These are phyloP conservation scores for Biscogniauxia marginata DNA, from an alignment of 2,329 filamentous ascomycete species.

Conservation along the genomic window DNA sequence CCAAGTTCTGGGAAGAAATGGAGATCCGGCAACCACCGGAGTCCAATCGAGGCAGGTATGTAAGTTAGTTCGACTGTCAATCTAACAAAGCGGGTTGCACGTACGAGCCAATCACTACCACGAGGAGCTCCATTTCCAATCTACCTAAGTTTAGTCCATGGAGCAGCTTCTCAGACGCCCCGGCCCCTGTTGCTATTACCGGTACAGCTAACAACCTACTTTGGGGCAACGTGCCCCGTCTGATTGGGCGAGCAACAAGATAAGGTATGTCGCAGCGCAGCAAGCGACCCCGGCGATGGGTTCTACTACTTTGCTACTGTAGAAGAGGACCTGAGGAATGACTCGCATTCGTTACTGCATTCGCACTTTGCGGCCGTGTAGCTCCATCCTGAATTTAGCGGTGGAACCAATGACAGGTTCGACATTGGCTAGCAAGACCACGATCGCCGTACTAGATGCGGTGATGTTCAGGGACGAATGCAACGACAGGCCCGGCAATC, in stretches of 20 bases:
- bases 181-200: no score
- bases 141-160: conserved; percentile 8
- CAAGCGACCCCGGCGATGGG: neutral
- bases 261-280: conserved; percentile 13
- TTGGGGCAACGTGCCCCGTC: conserved; percentile 20
- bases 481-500: neutral
- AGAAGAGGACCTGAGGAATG: neutral
- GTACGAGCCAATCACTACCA: conserved; percentile 13
- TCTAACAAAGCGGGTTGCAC: conserved; percentile 7
- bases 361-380: neutral
- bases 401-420: neutral
- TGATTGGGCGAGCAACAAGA: conserved; percentile 26
- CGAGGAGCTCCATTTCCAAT: conserved; percentile 10
- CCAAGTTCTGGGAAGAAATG: neutral
- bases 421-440: neutral
- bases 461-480: neutral
- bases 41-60: conserved; percentile 20
- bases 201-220: conserved; percentile 7
- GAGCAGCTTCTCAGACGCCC: no score
- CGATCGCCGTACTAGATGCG: no score
- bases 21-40: conserved; percentile 13
- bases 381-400: neutral
- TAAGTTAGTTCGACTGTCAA: conserved; percentile 4
- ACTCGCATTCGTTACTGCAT: neutral
- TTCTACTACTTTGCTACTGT: no score